phyloP scores from a whole-genome alignment of 2,329 filamentous ascomycete genomes.

The Capronia coronata region DNA sequence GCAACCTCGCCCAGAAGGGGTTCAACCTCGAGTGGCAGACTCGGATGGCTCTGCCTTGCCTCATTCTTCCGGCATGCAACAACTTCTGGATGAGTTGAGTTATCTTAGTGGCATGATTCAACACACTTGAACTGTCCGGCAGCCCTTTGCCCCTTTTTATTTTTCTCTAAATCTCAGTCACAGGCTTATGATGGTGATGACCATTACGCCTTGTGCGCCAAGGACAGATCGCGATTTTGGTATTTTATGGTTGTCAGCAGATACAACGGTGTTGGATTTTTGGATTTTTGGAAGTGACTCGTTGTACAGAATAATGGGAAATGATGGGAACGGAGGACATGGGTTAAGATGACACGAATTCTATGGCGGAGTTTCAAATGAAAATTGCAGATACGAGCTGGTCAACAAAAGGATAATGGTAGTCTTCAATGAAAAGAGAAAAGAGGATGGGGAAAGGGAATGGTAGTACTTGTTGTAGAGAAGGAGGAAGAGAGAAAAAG shows the following conservation, averaged over 20 bases:
- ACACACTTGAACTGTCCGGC: constrained; percentile 24
- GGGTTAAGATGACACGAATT: constrained; percentile 5
- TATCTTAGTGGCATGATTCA: constrained; percentile 46
- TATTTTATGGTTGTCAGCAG: not conserved
- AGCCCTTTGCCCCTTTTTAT: not conserved
- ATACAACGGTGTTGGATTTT: not conserved
- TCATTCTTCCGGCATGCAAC: constrained; percentile 39
- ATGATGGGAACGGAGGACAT: not conserved
- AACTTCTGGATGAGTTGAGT: constrained; percentile 47
- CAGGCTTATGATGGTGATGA: too few relatives aligned
- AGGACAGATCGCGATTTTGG: too few relatives aligned
- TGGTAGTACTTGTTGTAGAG: too few relatives aligned
- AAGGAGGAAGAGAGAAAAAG: not conserved
- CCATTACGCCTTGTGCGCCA: too few relatives aligned
- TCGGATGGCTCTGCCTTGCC: constrained; percentile 19
- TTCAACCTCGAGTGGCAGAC: constrained; percentile 6
- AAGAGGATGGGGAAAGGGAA: not conserved
- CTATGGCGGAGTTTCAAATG: not conserved
- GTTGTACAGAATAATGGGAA: not conserved
- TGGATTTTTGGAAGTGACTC: not conserved
- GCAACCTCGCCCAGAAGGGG: constrained; percentile 19
- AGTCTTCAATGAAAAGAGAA: not conserved
- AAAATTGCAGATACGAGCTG: not conserved
- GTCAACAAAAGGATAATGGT: not conserved
- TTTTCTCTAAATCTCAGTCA: too few relatives aligned